Conservation (phyloP, 306 rosid genomes). For the Dryas alaskensis region DNA sequence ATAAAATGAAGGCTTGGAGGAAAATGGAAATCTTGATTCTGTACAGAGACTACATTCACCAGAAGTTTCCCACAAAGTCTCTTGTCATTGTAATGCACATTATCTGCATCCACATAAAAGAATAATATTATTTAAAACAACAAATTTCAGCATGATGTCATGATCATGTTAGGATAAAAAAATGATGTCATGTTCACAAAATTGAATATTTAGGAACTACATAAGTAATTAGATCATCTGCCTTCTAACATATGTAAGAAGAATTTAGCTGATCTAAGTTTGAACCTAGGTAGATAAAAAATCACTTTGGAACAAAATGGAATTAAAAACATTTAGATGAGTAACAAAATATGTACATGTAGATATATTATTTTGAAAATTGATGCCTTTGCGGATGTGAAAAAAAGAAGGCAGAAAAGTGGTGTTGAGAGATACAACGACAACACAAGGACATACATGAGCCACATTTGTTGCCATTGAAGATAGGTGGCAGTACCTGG, state of each 20-base stretch:
- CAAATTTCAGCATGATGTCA: neutral
- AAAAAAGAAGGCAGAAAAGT: neutral
- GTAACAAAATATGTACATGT: too few species aligned
- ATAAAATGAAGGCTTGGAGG: conserved; percentile 45
- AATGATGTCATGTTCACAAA: neutral
- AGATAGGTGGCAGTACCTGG: conserved; percentile 45
- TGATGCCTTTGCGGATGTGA: neutral
- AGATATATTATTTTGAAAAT: neutral
- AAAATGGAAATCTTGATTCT: conserved; percentile 43
- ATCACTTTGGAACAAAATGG: too few species aligned
- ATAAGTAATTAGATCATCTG: neutral
- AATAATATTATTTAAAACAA: neutral
- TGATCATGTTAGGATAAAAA: neutral
- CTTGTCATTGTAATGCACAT: conserved; percentile 34
- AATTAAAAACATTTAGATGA: too few species aligned
- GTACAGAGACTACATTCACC: conserved; percentile 55
- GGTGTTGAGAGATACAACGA: neutral
- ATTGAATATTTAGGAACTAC: neutral
- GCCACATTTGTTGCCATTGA: neutral
- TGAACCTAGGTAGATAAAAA: neutral
- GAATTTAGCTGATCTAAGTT: neutral
- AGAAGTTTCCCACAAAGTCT: conserved; percentile 44
- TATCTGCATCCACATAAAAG: conserved; percentile 38
- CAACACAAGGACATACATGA: neutral
- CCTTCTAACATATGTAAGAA: neutral